Conservation (phyloP, 495 filamentous ascomycete species). For the Hypoxylon fragiforme region DNA sequence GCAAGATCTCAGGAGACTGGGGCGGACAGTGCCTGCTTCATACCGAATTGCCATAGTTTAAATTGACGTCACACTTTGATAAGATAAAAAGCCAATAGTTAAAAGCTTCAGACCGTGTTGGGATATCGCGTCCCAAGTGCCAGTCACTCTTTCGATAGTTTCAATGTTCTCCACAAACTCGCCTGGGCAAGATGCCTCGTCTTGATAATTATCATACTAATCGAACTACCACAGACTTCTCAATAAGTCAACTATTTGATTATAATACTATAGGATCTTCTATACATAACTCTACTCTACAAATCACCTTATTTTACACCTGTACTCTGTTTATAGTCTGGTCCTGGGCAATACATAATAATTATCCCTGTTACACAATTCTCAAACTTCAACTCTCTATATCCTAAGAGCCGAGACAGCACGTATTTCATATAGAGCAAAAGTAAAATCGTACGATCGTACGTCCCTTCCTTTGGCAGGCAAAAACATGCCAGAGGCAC, state of each 20-base stretch:
- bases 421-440: no score
- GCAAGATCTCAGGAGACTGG: not conserved
- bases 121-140: slow-evolving; percentile 12
- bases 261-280: slow-evolving; percentile 2
- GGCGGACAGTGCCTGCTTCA: not conserved
- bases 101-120: not conserved
- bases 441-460: no score
- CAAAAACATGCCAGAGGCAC: no score
- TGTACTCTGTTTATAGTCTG: not conserved
- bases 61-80: slow-evolving; percentile 27
- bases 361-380: no score
- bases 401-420: no score
- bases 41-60: slow-evolving; percentile 2
- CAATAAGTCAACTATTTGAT: not conserved
- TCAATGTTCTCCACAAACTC: no score
- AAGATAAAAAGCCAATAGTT: slow-evolving; percentile 27
- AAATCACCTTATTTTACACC: not conserved
- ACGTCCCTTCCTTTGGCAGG: no score
- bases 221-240: not conserved
- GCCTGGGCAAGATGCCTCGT: no score
- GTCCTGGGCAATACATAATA: no score
- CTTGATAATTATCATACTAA: not conserved
- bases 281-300: not conserved
- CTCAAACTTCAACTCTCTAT: no score
- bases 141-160: not conserved